Evolutionary conservation across 169 alveolate genomes (phyloP), one percentile per base, ranked within the genome.

Genomic region (Ichthyophthirius multifiliis): DNA sequence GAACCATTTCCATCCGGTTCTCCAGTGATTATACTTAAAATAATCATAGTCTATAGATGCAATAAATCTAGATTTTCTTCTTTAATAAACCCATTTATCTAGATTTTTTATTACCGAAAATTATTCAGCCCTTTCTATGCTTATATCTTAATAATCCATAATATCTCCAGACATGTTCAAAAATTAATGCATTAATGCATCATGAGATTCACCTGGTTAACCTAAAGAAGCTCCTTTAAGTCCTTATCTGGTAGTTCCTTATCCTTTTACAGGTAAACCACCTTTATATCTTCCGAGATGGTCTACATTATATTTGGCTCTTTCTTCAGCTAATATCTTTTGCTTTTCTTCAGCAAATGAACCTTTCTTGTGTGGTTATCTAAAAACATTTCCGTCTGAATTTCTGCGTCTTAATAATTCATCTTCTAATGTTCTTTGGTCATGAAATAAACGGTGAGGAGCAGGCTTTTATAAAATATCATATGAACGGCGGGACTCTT

Each of bases 251-350:
- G 65, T 35, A 5, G 43, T 18, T 20, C 85, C 89, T 20, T 44
- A 30, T 13, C 71, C 85, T 34, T 87, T 83, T 23, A 45, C 16
- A 2, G 93, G 93, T 10, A 87, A 74, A 44, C 93, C 93, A 46
- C 93, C 93, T 13, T 75, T 73, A 47, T 87, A 87, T 31, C 82
- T 78, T 30, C 93, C 93, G 5, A 87, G 75, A 23, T 78, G 83
- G 41, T 87, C 78, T 4, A 87, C 93, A 65, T 67, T 83, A 65
- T 65, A 87, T 65, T 87, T 55, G 15, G 63, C 81, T 71, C 87
- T 45, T 45, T 82, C 87, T 43, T 37, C 65, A 45, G 67, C 74
- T 20, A 83, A 46, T 37, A 74, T 32, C 41, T 27, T 64, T 35
- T 74, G 34, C 65, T 80, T 74, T 20, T 83, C 83, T 41, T 75